Conservation (phyloP, 192 early-diverging fungal species). For the Podila clonocystis region DNA sequence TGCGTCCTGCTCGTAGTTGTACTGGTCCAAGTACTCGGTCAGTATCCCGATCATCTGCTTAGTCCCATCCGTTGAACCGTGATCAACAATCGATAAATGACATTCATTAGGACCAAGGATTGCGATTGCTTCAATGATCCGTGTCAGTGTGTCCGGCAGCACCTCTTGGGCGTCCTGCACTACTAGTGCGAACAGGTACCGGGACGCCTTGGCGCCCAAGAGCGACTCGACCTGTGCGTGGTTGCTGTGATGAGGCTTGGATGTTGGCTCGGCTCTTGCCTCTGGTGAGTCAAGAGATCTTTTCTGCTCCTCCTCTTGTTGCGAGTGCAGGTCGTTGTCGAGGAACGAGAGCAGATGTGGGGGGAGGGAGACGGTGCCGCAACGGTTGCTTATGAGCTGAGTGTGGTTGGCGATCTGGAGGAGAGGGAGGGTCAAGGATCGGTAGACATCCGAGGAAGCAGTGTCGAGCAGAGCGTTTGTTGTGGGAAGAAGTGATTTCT, state of each 20-base stretch:
- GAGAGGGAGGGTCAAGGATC: conserved; percentile 12
- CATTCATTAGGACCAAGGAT: conserved; percentile 26
- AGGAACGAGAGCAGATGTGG: conserved; percentile 35
- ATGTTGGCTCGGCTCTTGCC: not conserved
- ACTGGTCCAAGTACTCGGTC: conserved; percentile 14
- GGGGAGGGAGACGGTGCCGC: conserved; percentile 9
- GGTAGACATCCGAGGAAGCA: conserved; percentile 14
- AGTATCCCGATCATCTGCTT: not conserved
- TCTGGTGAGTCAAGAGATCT: not conserved
- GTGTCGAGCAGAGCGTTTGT: conserved; percentile 25
- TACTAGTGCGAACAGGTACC: conserved; percentile 18
- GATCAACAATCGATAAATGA: conserved; percentile 32
- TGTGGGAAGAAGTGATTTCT: conserved; percentile 4
- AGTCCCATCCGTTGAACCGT: conserved; percentile 18
- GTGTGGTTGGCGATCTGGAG: conserved; percentile 16
- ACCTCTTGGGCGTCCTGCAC: conserved; percentile 13
- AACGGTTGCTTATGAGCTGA: conserved; percentile 13
- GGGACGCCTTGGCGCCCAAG: not conserved
- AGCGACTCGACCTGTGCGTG: not conserved
- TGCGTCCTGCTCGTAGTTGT: conserved; percentile 5
- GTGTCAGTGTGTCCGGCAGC: conserved; percentile 16
- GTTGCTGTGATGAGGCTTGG: not conserved
- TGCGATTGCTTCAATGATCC: conserved; percentile 21
- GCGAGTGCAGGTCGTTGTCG: conserved; percentile 14
- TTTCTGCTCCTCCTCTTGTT: not conserved